phyloP scores from a whole-genome alignment of 805 yeast genomes.

The Candida ovalis region DNA sequence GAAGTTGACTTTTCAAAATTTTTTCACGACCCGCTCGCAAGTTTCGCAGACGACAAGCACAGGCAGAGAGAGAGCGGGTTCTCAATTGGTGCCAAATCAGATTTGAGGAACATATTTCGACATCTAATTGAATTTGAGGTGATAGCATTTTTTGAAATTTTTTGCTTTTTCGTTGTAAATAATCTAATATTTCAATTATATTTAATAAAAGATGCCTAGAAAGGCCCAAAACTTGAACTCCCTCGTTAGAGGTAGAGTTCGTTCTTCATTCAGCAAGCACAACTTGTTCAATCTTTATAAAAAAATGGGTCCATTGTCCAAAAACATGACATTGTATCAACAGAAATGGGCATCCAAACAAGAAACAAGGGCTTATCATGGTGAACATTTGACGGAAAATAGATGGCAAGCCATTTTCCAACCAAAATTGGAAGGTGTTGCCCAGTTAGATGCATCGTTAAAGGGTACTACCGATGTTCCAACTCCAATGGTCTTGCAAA shows the following conservation, averaged over 20 bases:
- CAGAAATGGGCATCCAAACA: slow-evolving; percentile 90
- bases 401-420: slow-evolving; percentile 74
- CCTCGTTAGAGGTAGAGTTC: slow-evolving; percentile 45
- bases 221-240: slow-evolving; percentile 28
- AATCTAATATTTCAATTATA: no score
- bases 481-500: slow-evolving; percentile 85
- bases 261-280: slow-evolving; percentile 88
- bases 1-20: no score
- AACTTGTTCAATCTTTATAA: slow-evolving; percentile 86
- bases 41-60: no score
- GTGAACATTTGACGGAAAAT: slow-evolving; percentile 84
- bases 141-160: no score
- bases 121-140: no score
- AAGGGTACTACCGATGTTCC: slow-evolving; percentile 51
- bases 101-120: no score
- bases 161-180: no score
- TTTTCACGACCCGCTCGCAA: no score
- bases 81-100: no score
- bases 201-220: slow-evolving; percentile 31
- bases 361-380: slow-evolving; percentile 93
- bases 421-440: slow-evolving; percentile 74
- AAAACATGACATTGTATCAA: slow-evolving; percentile 72
- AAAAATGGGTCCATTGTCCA: slow-evolving; percentile 51
- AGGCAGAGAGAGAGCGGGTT: no score
- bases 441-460: slow-evolving; percentile 80